These are phyloP conservation scores for Ustilago sp. DNA, from an alignment of 1,284 basidiomycete species.

Conservation along the genomic window DNA sequence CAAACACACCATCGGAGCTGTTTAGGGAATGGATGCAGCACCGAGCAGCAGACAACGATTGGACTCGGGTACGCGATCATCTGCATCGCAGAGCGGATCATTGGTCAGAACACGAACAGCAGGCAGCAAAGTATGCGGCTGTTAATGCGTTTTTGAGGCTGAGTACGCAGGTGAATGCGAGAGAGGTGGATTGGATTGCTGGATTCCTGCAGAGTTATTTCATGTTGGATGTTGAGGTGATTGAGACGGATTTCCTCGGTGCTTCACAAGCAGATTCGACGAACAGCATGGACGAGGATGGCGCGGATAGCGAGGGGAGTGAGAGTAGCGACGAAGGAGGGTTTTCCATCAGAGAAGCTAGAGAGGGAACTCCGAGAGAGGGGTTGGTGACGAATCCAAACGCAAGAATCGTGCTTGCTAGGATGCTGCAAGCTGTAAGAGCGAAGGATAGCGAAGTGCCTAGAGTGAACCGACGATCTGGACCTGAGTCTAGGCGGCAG, in stretches of 20 bases:
- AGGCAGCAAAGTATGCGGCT: constrained; percentile 45
- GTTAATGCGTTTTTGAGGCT: constrained; percentile 45
- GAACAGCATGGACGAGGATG: constrained; percentile 2
- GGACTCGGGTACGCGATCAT: constrained; percentile 13
- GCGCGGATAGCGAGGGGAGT: constrained; percentile 25
- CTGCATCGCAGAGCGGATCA: constrained; percentile 15
- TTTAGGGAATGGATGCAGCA: constrained; percentile 15
- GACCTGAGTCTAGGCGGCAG: constrained; percentile 4
- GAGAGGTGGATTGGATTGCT: constrained; percentile 43
- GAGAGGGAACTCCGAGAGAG: background rate
- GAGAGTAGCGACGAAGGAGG: constrained; percentile 30
- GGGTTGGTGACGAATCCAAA: constrained; percentile 17
- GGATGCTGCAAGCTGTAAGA: constrained; percentile 35
- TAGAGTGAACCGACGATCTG: constrained; percentile 14
- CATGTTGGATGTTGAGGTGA: constrained; percentile 37
- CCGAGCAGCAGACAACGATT: constrained; percentile 24
- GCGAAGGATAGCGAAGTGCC: constrained; percentile 23
- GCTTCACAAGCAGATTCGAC: background rate
- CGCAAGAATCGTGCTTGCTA: constrained; percentile 13
- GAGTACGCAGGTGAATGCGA: constrained; percentile 21
- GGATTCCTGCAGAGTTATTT: constrained; percentile 43
- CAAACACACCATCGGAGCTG: background rate
- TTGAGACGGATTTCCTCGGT: constrained; percentile 38
- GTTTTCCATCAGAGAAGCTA: constrained; percentile 14
- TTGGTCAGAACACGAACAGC: constrained; percentile 47